Evolutionary conservation across 805 yeast species (phyloP).

Genomic region (Ogataea corticis): DNA sequence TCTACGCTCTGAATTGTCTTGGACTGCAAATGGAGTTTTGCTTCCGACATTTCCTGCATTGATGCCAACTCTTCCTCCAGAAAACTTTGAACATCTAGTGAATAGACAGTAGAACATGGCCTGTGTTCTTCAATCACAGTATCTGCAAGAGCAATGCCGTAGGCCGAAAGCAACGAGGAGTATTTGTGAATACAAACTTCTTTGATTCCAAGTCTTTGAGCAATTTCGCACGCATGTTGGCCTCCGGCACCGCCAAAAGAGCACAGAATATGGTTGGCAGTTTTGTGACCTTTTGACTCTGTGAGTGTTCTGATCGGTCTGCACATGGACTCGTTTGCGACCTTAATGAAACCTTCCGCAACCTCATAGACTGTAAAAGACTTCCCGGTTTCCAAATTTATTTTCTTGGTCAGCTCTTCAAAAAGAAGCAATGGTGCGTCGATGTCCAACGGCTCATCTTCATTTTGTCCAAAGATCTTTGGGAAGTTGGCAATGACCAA

Average conservation of each 20-base stretch:
- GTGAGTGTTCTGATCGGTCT: conserved; percentile 81
- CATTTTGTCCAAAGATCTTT: conserved; percentile 79
- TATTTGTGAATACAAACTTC: conserved; percentile 73
- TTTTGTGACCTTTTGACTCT: conserved; percentile 75
- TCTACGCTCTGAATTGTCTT: conserved; percentile 42
- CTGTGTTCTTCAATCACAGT: conserved; percentile 73
- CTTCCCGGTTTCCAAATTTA: conserved; percentile 50
- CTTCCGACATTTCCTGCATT: conserved; percentile 1
- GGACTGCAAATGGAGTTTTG: conserved; percentile 33
- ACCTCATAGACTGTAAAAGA: conserved; percentile 60
- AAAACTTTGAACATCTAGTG: conserved; percentile 23
- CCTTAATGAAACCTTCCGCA: conserved; percentile 77
- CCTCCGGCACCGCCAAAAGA: conserved; percentile 95
- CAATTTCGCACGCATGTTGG: conserved; percentile 79
- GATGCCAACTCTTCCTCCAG: conserved; percentile 47
- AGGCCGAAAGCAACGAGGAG: conserved; percentile 67
- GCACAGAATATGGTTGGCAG: conserved; percentile 65
- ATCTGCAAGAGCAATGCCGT: conserved; percentile 70
- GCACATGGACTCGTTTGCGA: conserved; percentile 88
- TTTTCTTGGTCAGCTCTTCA: conserved; percentile 49
- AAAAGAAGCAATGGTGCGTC: conserved; percentile 53
- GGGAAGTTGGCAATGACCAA: conserved; percentile 75
- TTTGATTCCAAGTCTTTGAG: conserved; percentile 63
- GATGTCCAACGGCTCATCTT: conserved; percentile 65
- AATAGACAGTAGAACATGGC: conserved; percentile 53